phyloP scores from a whole-genome alignment of 257 asterid species.

The Solanum virginianum region DNA sequence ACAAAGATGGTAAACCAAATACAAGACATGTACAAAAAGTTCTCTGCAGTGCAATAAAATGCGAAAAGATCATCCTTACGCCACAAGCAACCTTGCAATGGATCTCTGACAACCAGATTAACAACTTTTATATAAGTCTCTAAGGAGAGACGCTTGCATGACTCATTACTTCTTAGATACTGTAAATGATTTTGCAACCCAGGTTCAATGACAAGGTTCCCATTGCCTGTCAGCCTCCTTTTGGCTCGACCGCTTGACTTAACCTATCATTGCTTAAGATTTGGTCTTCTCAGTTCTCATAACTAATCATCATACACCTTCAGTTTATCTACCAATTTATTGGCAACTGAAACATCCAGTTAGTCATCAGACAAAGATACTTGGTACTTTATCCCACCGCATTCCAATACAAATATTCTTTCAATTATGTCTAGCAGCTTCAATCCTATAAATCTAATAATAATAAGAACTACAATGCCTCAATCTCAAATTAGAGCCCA shows the following conservation, averaged over 20 bases:
- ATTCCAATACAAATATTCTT: neutral
- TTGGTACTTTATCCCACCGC: neutral
- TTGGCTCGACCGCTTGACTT: neutral
- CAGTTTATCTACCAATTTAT: neutral
- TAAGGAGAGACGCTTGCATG: neutral
- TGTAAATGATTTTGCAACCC: neutral
- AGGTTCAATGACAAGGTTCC: neutral
- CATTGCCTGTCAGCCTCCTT: neutral
- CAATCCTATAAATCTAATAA: neutral
- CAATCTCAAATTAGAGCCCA: neutral
- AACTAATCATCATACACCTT: neutral
- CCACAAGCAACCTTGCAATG: neutral
- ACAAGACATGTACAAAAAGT: neutral
- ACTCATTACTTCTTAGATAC: neutral
- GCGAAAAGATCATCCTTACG: neutral
- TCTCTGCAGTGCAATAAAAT: neutral
- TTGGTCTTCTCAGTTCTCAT: neutral
- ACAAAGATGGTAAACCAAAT: neutral
- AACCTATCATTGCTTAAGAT: neutral
- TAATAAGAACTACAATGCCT: neutral
- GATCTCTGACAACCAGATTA: neutral
- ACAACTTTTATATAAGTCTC: neutral
- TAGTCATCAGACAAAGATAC: neutral
- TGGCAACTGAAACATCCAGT: neutral
- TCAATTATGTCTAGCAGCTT: neutral